phyloP scores from a whole-genome alignment of 148 eudicot genomes.

The Oxyria digyna region DNA sequence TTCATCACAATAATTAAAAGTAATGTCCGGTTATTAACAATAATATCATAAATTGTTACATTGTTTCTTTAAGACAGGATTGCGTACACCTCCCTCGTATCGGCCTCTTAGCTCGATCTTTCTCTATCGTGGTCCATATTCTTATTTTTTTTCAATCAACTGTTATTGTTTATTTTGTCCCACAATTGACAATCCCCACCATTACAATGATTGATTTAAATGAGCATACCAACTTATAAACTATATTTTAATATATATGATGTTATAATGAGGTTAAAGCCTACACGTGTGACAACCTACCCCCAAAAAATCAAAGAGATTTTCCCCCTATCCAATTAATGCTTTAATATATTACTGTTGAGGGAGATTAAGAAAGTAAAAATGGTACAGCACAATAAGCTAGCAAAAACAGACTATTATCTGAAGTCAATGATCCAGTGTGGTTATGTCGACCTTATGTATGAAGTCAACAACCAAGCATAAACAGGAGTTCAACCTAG shows the following conservation, averaged over 20 bases:
- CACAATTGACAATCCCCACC: not conserved
- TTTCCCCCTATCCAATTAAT: too few relatives aligned
- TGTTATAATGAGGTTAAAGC: not conserved
- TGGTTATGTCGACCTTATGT: not conserved
- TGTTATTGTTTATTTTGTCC: not conserved
- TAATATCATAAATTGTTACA: too few relatives aligned
- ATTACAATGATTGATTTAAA: constrained; percentile 1
- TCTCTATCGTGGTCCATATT: not conserved
- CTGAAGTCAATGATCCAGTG: not conserved
- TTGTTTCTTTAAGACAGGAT: too few relatives aligned
- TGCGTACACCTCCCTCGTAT: too few relatives aligned
- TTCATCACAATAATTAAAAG: too few relatives aligned
- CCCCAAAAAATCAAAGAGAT: not conserved
- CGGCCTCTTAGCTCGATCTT: too few relatives aligned
- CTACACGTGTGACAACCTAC: not conserved
- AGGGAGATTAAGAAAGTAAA: too few relatives aligned
- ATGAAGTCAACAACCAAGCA: not conserved
- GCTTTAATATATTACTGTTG: too few relatives aligned
- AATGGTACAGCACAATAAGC: too few relatives aligned
- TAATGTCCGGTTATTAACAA: too few relatives aligned
- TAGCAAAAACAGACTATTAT: too few relatives aligned
- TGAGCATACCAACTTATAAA: not conserved
- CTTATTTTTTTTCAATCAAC: not conserved
- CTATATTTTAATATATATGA: not conserved
- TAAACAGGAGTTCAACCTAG: not conserved